Evolutionary conservation across 345 rosid species (phyloP), one percentile per base, ranked within the genome.

Genomic region (Trapa bicornis): DNA sequence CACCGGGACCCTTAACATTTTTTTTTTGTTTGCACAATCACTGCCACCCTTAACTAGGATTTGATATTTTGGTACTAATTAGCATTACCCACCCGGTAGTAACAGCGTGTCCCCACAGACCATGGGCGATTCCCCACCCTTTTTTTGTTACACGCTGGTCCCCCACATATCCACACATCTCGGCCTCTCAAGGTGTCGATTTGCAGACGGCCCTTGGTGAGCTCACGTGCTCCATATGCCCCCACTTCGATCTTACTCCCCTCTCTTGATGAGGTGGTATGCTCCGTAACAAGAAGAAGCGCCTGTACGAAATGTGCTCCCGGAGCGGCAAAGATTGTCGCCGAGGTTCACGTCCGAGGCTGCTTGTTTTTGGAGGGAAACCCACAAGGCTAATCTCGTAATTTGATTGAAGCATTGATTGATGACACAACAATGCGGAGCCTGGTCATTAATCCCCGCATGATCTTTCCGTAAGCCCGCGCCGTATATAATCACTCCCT

Each of bases 91-190:
- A 79, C 66, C 86, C 36, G 65, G 77, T 75, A 73, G 82, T 78
- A 39, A 69, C 68, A 77, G 52, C 68, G 74, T 68, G 68, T 64
- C 53, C 61, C 65, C 67, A 39, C 60, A 6, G n/a, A 32, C 14
- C 29, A 22, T 22, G 29, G 29, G n/a, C 64, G 32, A 67, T 67
- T 62, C 78, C 72, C 17, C 70, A 52, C 62, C 76, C 61, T 6
- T 57, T 66, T 69, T 67, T 72, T 61, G 68, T 75, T 65, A 73
- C 75, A 74, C 52, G 33, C 76, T 75, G 89, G 89, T 60, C 78
- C 87, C 87, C 83, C 77, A 64, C 79, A 45, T 13, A 7, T 42
- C 61, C 38, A 60, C 64, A 77, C 84, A 81, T 82, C 83, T 81
- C 78, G 12, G 2, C 16, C 65, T 1, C 43, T 57, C 36, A 37